phyloP scores from a whole-genome alignment of 306 rosid genomes.

The Sphenostylis stenocarpa region DNA sequence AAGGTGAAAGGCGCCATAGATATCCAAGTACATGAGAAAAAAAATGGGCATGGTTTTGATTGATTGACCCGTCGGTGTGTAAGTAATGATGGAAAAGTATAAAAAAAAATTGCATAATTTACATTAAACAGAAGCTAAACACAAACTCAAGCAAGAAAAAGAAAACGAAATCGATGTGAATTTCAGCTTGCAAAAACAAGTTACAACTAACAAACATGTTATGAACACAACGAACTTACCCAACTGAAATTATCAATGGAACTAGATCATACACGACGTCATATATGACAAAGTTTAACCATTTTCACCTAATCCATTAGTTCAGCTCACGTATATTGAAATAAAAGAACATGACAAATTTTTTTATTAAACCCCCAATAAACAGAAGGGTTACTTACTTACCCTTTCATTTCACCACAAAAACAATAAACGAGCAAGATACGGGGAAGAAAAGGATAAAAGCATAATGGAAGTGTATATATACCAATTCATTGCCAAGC shows the following conservation, averaged over 20 bases:
- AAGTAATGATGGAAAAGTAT: not conserved
- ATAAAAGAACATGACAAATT: not conserved
- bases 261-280: not conserved
- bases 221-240: slow-evolving; percentile 43
- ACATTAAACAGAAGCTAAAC: slow-evolving; percentile 5
- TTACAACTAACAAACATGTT: slow-evolving; percentile 41
- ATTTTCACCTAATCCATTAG: slow-evolving; percentile 4
- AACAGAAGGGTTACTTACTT: not conserved
- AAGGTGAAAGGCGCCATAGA: not conserved
- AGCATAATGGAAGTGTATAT: not conserved
- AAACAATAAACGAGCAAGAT: not conserved
- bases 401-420: not conserved
- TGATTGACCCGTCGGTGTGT: not conserved
- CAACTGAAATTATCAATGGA: slow-evolving; percentile 17
- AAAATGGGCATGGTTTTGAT: not conserved
- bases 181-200: slow-evolving; percentile 7
- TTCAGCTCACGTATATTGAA: not conserved
- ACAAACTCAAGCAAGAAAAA: slow-evolving; percentile 25
- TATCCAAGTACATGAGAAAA: not conserved
- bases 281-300: not conserved
- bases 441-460: not conserved
- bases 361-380: not conserved
- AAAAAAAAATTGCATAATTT: slow-evolving; percentile 4
- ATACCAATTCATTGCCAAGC: slow-evolving; percentile 98
- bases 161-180: slow-evolving; percentile 19